Evolutionary conservation across 305 asterid species (phyloP).

Genomic region (Rubia occidens): DNA sequence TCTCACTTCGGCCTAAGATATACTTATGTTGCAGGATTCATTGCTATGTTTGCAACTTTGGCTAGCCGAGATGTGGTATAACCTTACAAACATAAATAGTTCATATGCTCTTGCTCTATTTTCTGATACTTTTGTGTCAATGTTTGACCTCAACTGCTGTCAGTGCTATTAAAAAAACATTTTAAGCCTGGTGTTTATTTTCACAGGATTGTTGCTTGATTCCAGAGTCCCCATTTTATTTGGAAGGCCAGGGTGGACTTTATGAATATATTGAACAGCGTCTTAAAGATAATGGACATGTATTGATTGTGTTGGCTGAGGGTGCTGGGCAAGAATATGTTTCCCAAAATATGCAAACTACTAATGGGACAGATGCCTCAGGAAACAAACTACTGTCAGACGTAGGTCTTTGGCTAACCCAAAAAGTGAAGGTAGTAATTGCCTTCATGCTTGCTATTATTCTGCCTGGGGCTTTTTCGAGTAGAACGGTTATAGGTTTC

Average conservation of each 20-base stretch:
- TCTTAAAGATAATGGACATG: constrained; percentile 78
- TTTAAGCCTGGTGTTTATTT: constrained; percentile 24
- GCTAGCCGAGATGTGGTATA: constrained; percentile 94
- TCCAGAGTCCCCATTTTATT: constrained; percentile 86
- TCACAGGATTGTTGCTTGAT: constrained; percentile 88
- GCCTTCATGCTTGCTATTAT: neutral
- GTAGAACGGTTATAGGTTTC: neutral
- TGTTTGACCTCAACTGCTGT: neutral
- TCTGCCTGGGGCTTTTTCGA: neutral
- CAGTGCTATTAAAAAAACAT: neutral
- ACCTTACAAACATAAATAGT: neutral
- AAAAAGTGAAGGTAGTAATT: constrained; percentile 63
- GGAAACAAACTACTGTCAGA: constrained; percentile 79
- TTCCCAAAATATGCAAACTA: constrained; percentile 53
- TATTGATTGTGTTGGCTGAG: constrained; percentile 83
- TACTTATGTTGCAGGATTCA: constrained; percentile 54
- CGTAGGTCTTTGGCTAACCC: constrained; percentile 85
- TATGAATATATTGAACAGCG: constrained; percentile 70
- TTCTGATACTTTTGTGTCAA: neutral
- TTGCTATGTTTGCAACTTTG: constrained; percentile 89
- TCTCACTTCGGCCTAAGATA: constrained; percentile 8
- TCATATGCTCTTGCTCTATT: neutral
- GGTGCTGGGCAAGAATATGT: constrained; percentile 92
- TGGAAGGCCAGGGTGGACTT: constrained; percentile 87
- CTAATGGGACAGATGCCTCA: constrained; percentile 72